phyloP scores from a whole-genome alignment of 2,329 filamentous ascomycete genomes.

The Colletotrichum salicis region DNA sequence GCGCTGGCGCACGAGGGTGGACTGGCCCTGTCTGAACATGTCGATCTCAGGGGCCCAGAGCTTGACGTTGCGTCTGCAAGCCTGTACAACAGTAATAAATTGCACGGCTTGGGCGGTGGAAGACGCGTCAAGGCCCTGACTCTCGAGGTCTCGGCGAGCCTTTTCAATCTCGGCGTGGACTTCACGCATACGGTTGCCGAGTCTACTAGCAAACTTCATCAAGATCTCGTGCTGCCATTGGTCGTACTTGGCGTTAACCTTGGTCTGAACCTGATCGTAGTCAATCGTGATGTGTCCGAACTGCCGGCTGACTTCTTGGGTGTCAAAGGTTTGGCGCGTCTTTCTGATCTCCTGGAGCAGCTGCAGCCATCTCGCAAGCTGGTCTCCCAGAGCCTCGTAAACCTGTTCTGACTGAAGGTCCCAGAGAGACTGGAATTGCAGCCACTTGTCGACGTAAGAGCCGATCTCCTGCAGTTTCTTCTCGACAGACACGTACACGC shows the following conservation, averaged over 20 bases:
- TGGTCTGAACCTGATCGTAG: slow-evolving; percentile 98
- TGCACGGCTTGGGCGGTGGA: slow-evolving; percentile 97
- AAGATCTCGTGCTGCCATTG: slow-evolving; percentile 99
- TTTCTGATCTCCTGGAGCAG: slow-evolving; percentile 97
- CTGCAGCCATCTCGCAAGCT: slow-evolving; percentile 92
- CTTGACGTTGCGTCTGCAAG: slow-evolving; percentile 93
- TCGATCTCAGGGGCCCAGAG: slow-evolving; percentile 96
- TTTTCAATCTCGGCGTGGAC: slow-evolving; percentile 92
- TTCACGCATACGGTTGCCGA: slow-evolving; percentile 91
- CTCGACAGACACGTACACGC: slow-evolving; percentile 86
- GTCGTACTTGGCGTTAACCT: slow-evolving; percentile 99
- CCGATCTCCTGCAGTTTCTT: slow-evolving; percentile 83
- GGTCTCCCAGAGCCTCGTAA: slow-evolving; percentile 89
- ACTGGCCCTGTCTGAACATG: slow-evolving; percentile 94
- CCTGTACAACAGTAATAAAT: slow-evolving; percentile 98
- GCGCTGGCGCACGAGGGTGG: slow-evolving; percentile 87
- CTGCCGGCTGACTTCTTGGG: slow-evolving; percentile 88
- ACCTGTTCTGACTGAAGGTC: slow-evolving; percentile 96
- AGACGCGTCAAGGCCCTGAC: slow-evolving; percentile 90
- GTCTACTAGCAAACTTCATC: slow-evolving; percentile 88
- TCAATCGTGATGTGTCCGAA: slow-evolving; percentile 97
- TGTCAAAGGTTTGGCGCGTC: slow-evolving; percentile 95
- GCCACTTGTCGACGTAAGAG: slow-evolving; percentile 94
- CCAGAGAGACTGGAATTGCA: slow-evolving; percentile 98
- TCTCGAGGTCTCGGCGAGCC: slow-evolving; percentile 88